These are phyloP conservation scores for Pythium sp. DNA, from an alignment of 352 stramenopile species.

Conservation along the genomic window DNA sequence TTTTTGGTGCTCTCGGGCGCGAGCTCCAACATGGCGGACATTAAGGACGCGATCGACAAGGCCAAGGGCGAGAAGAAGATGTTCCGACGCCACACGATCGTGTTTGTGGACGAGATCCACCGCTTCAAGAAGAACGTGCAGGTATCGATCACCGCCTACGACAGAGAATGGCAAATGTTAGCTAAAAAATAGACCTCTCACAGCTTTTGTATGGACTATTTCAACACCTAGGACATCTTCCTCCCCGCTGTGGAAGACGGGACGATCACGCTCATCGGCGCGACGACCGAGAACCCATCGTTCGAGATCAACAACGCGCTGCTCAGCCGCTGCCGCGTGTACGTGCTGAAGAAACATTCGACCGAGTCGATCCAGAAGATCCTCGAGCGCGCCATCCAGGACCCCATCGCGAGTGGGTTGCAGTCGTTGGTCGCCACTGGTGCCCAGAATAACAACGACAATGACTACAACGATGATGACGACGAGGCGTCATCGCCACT, in stretches of 20 bases:
- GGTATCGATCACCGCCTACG: not conserved
- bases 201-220: not conserved
- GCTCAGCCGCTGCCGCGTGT: slow-evolving; percentile 76
- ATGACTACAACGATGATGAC: slow-evolving; percentile 3
- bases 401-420: slow-evolving; percentile 29
- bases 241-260: slow-evolving; percentile 81
- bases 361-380: slow-evolving; percentile 60
- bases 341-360: slow-evolving; percentile 72
- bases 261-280: slow-evolving; percentile 85
- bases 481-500: not conserved
- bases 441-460: not conserved
- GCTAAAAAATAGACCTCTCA: too few relatives aligned
- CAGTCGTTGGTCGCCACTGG: slow-evolving; percentile 13
- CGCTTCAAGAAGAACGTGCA: slow-evolving; percentile 89
- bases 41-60: slow-evolving; percentile 75
- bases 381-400: slow-evolving; percentile 52
- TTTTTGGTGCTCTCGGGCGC: slow-evolving; percentile 73
- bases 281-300: slow-evolving; percentile 87
- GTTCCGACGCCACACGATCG: slow-evolving; percentile 62
- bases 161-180: too few relatives aligned
- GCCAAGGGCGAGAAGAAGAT: slow-evolving; percentile 63
- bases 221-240: slow-evolving; percentile 59
- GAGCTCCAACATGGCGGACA: slow-evolving; percentile 65
- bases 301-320: slow-evolving; percentile 88
- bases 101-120: slow-evolving; percentile 90